These are phyloP conservation scores for Saccharomyces paradoxus DNA, from an alignment of 805 yeast genomes.

Conservation along the genomic window DNA sequence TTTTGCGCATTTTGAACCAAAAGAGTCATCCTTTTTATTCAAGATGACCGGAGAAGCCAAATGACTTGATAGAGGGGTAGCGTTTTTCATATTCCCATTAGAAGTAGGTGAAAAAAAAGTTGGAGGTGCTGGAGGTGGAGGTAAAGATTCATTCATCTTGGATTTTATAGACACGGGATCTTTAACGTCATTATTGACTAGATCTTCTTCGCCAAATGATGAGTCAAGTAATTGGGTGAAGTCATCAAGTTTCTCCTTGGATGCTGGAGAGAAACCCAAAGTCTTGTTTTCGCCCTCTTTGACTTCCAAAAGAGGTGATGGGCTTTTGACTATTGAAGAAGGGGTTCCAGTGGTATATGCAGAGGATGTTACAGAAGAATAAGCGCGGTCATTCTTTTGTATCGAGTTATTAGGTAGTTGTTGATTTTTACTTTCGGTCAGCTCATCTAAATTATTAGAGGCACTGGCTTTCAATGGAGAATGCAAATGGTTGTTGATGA, in stretches of 20 bases:
- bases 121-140: slow-evolving; percentile 10
- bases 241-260: slow-evolving; percentile 21
- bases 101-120: not conserved
- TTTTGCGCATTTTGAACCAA: not conserved
- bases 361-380: not conserved
- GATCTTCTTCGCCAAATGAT: slow-evolving; percentile 16
- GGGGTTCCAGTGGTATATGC: not conserved
- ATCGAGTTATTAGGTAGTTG: not conserved
- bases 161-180: not conserved
- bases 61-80: slow-evolving; percentile 3
- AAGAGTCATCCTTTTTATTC: slow-evolving; percentile 7
- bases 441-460: slow-evolving; percentile 1
- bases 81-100: slow-evolving; percentile 3
- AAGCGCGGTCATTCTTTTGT: not conserved
- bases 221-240: slow-evolving; percentile 23
- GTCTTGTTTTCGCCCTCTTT: not conserved
- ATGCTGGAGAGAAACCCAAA: slow-evolving; percentile 25
- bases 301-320: slow-evolving; percentile 1
- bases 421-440: not conserved
- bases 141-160: slow-evolving; percentile 3
- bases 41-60: slow-evolving; percentile 21
- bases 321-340: slow-evolving; percentile 1
- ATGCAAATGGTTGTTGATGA: slow-evolving; percentile 28
- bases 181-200: slow-evolving; percentile 1
- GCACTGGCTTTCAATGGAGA: slow-evolving; percentile 23